Base-by-base conservation (phyloP, 1,139 yeast species). In the Tardiomyces digboiensis region DNA sequence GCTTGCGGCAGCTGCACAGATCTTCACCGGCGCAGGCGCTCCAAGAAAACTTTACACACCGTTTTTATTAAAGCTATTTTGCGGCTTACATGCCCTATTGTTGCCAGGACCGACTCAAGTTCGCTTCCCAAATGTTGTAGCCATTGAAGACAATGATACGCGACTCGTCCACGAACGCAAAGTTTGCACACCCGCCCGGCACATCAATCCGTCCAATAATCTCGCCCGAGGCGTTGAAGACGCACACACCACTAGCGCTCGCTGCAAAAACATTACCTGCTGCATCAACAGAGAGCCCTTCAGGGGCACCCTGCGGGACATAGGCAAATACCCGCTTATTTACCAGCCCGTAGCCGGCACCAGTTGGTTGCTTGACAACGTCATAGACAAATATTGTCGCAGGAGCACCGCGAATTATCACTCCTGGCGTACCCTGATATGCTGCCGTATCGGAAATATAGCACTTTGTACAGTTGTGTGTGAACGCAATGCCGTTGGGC, bases 401-500 rank as follows among this genome's bases (percentile, higher is more conserved):
- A n/a, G 12, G 33, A 5, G 33, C 33, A 16, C 33, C 33, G 5
- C 33, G 33, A 16, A 26, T 26, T 16, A 26, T 8, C 16, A 26
- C 16, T 5, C 10, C 10, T 3, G 33, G 33, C 16, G 16, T n/a
- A 8, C 33, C 33, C 10, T 26, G 33, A 36, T 43, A 46, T 1
- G 58, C 52, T 19, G 47, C 46, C 12, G 62, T 58, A 26, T 58
- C 59, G 1, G 62, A 55, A 37, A 58, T 46, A 36, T 57, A 58
- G 45, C 54, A 51, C 18, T 45, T 47, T 42, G 47, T 49, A 21
- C 38, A 46, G 43, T 58, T 60, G n/a, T 42, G 51, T 2, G 58
- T 50, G 41, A 58, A 58, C 19, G 56, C 52, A 29, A 58, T 56
- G 6, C 61, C 62, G 42, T 57, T 58, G 6, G 61, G 60, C 43